Base-by-base conservation (phyloP, 108 stramenopile genomes). In the Nannochloropsis oceanica region DNA sequence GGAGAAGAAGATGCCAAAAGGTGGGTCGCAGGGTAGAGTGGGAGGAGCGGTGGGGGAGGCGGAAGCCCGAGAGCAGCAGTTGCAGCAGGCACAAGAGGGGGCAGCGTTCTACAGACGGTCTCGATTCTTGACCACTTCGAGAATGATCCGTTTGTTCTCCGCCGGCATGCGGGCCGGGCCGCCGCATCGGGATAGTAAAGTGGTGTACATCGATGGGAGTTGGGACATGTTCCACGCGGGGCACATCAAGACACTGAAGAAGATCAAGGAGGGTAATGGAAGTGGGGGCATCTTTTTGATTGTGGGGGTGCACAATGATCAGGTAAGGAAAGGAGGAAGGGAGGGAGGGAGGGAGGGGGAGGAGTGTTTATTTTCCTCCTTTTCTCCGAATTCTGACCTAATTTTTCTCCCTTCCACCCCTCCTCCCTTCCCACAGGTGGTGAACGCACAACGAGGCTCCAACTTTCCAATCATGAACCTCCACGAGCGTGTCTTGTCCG, bases 181-280 rank as follows among this genome's bases (percentile, higher is more conserved):
- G 8, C 97, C 99, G n/a, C 92, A 87, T 44, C 91, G 92, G 44
- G 94, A 89, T 26, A 94, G 93, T 90, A 87, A 89, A 27, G 94
- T 99, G 10, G 94, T 98, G 79, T 99, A 99, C 89, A 94, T 99
- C 34, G 96, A 96, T 90, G 99, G 99, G 79, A 43, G 26, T 22
- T 99, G 95, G 95, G 99, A 99, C 91, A 93, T 99, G 94, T 99
- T 99, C 90, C 97, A 98, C 90, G 94, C 95, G 26, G 99, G 97
- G 43, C 99, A 99, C 86, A 95, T 97, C 24, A 91, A 92, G 27
- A 91, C 97, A 42, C 87, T 99, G 81, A 92, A 96, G 92, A 91
- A 89, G 34, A 94, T 93, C 8, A 91, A 91, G 44, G 89, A 93
- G 43, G 18, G 26, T 10, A 13, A 24, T 13, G 43, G 13, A n/a